Percentiles rank a stretch among this genome's conserved stretches.
These are phyloP conservation scores for Nakaseomyces sp. DNA, from an alignment of 1,139 yeast genomes.

Conservation along the genomic window DNA sequence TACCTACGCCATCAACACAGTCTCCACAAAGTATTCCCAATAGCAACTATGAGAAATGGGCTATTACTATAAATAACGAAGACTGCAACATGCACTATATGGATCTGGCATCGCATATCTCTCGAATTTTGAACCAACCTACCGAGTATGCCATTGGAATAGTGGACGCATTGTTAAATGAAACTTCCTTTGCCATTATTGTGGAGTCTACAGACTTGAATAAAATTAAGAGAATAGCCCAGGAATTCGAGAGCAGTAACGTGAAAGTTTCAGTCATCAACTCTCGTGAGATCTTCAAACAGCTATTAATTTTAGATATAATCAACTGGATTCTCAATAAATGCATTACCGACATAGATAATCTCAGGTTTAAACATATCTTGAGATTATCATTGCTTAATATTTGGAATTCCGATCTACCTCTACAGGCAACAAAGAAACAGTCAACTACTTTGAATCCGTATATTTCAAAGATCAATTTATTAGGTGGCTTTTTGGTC, in stretches of 20 bases:
- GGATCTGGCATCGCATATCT: slow-evolving; percentile 23
- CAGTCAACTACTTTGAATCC: slow-evolving; percentile 10
- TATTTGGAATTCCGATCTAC: slow-evolving; percentile 15
- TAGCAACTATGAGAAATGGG: slow-evolving; percentile 30
- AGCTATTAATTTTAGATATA: slow-evolving; percentile 21
- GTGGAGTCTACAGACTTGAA: slow-evolving; percentile 17
- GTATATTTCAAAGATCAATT: slow-evolving; percentile 18
- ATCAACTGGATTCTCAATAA: slow-evolving; percentile 20
- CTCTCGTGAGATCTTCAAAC: slow-evolving; percentile 20
- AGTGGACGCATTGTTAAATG: slow-evolving; percentile 15
- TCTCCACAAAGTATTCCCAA: slow-evolving; percentile 28
- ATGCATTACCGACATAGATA: slow-evolving; percentile 10
- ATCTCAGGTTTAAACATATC: slow-evolving; percentile 13
- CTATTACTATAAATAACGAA: slow-evolving; percentile 23
- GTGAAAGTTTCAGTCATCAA: slow-evolving; percentile 20
- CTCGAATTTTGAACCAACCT: slow-evolving; percentile 22
- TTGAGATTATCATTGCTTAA: slow-evolving; percentile 23
- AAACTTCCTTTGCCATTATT: slow-evolving; percentile 18
- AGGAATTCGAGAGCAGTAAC: slow-evolving; percentile 18
- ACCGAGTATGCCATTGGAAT: slow-evolving; percentile 23
- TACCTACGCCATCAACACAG: background rate
- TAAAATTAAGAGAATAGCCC: slow-evolving; percentile 16
- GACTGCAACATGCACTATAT: slow-evolving; percentile 22
- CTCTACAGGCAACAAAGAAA: background rate
- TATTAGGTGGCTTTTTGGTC: slow-evolving; percentile 24